phyloP scores from a whole-genome alignment of 2,329 filamentous ascomycete genomes.

The Phaeosphaeriaceae sp. region DNA sequence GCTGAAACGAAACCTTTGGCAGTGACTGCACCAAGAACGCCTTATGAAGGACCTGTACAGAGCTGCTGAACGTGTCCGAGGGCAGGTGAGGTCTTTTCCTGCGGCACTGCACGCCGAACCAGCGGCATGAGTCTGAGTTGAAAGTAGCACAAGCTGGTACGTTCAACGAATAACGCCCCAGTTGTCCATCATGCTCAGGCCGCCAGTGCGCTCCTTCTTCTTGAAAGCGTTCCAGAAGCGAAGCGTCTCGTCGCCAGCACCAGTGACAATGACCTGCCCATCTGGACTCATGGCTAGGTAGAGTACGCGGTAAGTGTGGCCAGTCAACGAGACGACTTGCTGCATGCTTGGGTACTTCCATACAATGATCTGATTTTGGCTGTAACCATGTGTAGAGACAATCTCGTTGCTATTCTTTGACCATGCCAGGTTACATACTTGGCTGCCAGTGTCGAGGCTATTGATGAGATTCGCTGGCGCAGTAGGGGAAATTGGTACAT shows the following conservation, averaged over 20 bases:
- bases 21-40: no score
- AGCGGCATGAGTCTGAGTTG: neutral
- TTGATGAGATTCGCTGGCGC: constrained; percentile 61
- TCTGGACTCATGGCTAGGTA: constrained; percentile 98
- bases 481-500: constrained; percentile 40
- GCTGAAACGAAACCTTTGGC: no score
- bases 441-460: constrained; percentile 93
- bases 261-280: constrained; percentile 90
- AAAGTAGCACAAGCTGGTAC: no score
- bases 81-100: no score
- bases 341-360: constrained; percentile 99
- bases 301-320: constrained; percentile 94
- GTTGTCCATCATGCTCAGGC: constrained; percentile 66
- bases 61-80: neutral
- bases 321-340: constrained; percentile 91
- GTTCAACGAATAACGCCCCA: constrained; percentile 79
- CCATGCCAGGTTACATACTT: constrained; percentile 99
- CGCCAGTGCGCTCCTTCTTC: constrained; percentile 72
- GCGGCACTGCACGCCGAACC: neutral
- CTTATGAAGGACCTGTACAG: no score
- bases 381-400: constrained; percentile 95
- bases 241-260: constrained; percentile 93
- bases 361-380: constrained; percentile 97
- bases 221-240: constrained; percentile 98
- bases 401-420: constrained; percentile 98